phyloP scores from a whole-genome alignment of 441 rosid species.

The Brassica hybrid region DNA sequence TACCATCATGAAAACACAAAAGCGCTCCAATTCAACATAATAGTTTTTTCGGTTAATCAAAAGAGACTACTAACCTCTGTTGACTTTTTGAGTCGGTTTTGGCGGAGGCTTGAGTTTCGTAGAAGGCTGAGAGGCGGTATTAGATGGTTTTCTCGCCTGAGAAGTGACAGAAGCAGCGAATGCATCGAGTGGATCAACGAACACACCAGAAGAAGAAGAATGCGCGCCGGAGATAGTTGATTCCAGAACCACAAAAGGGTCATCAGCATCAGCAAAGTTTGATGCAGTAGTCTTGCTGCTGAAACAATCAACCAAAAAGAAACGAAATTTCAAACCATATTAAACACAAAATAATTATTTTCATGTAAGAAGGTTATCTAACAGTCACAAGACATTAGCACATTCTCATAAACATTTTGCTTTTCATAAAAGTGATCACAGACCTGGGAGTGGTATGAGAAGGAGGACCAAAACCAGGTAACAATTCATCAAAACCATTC shows the following conservation, averaged over 20 bases:
- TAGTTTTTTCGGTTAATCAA: conserved; percentile 30
- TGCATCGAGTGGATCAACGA: conserved; percentile 63
- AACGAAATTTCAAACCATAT: neutral
- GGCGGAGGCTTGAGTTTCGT: conserved; percentile 73
- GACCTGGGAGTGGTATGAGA: conserved; percentile 36
- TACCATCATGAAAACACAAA: conserved; percentile 9
- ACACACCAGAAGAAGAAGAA: conserved; percentile 47
- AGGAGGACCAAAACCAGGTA: conserved; percentile 73
- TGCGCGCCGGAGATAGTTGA: conserved; percentile 48
- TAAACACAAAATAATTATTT: neutral
- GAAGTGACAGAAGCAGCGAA: conserved; percentile 52
- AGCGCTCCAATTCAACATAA: neutral
- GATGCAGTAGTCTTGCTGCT: conserved; percentile 48
- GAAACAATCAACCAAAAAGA: conserved; percentile 23
- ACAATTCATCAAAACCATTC: conserved; percentile 65
- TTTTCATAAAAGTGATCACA: neutral
- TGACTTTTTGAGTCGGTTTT: conserved; percentile 64
- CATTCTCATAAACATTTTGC: neutral
- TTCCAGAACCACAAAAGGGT: conserved; percentile 76
- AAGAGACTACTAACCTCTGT: conserved; percentile 54
- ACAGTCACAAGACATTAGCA: neutral
- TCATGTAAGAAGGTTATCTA: neutral
- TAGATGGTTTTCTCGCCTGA: conserved; percentile 42
- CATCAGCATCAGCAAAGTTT: conserved; percentile 55
- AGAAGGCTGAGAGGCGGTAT: conserved; percentile 45